Evolutionary conservation across 2,329 filamentous ascomycete genomes (phyloP), one percentile per base, ranked within the genome.

Genomic region (Sordariomycetes sp.): DNA sequence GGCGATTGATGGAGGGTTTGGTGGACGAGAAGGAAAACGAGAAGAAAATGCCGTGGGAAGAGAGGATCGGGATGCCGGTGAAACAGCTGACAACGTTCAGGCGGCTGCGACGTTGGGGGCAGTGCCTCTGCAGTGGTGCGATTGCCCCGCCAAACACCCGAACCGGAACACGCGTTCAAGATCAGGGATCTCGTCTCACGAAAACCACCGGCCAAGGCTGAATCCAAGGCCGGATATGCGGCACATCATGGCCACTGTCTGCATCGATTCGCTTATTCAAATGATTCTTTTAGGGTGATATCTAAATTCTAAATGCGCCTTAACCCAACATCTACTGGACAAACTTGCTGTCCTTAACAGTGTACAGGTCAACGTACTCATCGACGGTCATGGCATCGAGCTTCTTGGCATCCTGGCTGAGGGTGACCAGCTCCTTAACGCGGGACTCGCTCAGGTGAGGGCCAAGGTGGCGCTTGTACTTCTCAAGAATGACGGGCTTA

Each of bases 401-500:
- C 61, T 72, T 78, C 61, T 79, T 74, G 39, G 70, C 64, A 57
- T 94, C 77, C 60, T 81, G 75, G 47, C 84, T 83, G 34, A 96
- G 66, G 45, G 86, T 72, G 33, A 95, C 72, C 35, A 98, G 72
- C 66, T 92, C 71, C 64, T 90, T 75, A 33, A 95, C 86, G 54
- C 80, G 79, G 32, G 72, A 68, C 55, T 84, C 72, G 40, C 76
- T 68, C 61, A 83, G 93, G 68, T 95, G 90, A 35, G 83, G 84
- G 49, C 73, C 75, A 33, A 96, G 68, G 64, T 98, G 92, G 57
- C 85, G 80, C 79, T 88, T 82, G 70, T 86, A 98, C 73, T 98
- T 98, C 60, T 78, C 79, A 49, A 96, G 66, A 48, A 98, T 95
- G 63, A 94, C 85, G 39, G 92, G 92, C 76, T 96, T 96, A 49